These are phyloP conservation scores for Clavispora asparagi DNA, from an alignment of 805 yeast species.

Conservation along the genomic window DNA sequence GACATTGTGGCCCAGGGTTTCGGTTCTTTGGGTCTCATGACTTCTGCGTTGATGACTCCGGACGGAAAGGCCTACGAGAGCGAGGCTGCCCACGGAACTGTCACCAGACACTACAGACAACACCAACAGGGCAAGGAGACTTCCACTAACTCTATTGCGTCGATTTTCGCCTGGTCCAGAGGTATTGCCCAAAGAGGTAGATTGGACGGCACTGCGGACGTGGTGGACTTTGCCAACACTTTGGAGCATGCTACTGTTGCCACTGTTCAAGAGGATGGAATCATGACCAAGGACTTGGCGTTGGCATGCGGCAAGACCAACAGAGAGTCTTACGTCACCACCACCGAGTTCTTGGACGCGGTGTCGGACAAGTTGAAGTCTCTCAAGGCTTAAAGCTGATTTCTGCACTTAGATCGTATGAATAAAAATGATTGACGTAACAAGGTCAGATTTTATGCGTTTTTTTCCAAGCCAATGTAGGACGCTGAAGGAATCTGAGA, in stretches of 20 bases:
- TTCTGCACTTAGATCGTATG: too few relatives aligned
- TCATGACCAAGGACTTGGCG: conserved; percentile 96
- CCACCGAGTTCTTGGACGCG: conserved; percentile 84
- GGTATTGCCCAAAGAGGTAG: conserved; percentile 91
- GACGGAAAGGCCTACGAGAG: conserved; percentile 94
- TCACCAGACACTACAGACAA: conserved; percentile 93
- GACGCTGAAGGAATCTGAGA: too few relatives aligned
- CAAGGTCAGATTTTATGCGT: too few relatives aligned
- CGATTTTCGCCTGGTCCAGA: conserved; percentile 95
- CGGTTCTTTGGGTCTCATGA: conserved; percentile 95
- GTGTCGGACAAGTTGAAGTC: conserved; percentile 60
- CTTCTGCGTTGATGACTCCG: conserved; percentile 94
- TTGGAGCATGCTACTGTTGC: conserved; percentile 83
- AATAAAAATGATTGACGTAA: background rate
- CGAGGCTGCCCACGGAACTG: conserved; percentile 99
- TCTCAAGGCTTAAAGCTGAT: background rate
- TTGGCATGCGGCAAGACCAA: conserved; percentile 83
- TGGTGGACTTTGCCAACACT: conserved; percentile 68
- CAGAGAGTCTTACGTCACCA: conserved; percentile 77
- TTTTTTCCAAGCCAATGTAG: too few relatives aligned
- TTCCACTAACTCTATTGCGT: conserved; percentile 94
- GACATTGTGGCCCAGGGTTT: conserved; percentile 98
- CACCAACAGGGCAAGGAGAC: conserved; percentile 97
- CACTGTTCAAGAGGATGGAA: conserved; percentile 76
- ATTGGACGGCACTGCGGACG: conserved; percentile 82